Percentiles rank a stretch among this genome's conserved stretches.
Conservation (phyloP, 805 yeast genomes). For the Pichia cephalocereana region DNA sequence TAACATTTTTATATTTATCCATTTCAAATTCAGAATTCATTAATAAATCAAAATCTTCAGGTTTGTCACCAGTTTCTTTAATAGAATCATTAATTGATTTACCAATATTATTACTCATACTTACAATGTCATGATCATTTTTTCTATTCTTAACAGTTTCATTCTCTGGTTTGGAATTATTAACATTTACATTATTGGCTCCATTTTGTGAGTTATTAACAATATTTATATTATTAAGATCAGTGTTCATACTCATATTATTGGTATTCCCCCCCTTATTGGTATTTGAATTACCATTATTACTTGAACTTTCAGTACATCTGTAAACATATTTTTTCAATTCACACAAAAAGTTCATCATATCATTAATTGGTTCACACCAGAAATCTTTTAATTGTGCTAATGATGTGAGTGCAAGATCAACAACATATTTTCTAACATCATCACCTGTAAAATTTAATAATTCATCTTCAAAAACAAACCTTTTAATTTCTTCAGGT, state of each 20-base stretch:
- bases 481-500: constrained; percentile 7
- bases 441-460: constrained; percentile 3
- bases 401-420: constrained; percentile 1
- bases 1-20: not conserved
- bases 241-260: not conserved
- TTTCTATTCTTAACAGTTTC: not conserved
- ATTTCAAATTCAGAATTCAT: not conserved
- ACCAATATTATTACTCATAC: not conserved
- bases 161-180: not conserved
- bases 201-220: not conserved
- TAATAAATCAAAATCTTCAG: not conserved
- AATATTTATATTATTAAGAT: not conserved
- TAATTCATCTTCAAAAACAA: constrained; percentile 6
- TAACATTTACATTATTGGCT: not conserved
- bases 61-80: not conserved
- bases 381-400: not conserved
- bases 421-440: constrained; percentile 8
- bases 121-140: not conserved
- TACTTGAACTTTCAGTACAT: not conserved
- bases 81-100: not conserved
- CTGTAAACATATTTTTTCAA: constrained; percentile 7
- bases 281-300: not conserved
- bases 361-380: constrained; percentile 4
- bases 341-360: constrained; percentile 6
- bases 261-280: not conserved